phyloP scores from a whole-genome alignment of 176 grass and related monocot genomes.

The Aegilops tauschii region DNA sequence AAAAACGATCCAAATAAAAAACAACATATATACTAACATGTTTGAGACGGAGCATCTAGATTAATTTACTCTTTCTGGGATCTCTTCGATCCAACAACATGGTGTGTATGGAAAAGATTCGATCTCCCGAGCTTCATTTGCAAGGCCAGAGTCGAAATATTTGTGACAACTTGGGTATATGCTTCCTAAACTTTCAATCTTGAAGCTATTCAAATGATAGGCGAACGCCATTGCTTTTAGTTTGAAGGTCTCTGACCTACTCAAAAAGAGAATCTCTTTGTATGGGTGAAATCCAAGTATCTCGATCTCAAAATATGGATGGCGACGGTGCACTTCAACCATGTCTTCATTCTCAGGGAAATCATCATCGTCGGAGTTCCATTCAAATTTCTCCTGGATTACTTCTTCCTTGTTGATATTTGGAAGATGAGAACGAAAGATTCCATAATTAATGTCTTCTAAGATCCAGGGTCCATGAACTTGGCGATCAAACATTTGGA shows the following conservation, averaged over 20 bases:
- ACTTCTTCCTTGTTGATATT: background rate
- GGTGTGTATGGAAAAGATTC: background rate
- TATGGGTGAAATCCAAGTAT: conserved; percentile 16
- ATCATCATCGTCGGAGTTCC: background rate
- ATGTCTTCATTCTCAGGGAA: background rate
- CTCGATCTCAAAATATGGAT: background rate
- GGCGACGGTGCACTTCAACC: too few relatives aligned
- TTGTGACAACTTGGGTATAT: background rate
- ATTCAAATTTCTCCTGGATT: background rate
- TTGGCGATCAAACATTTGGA: background rate
- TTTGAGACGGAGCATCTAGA: too few relatives aligned
- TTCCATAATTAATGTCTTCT: background rate
- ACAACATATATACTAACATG: too few relatives aligned
- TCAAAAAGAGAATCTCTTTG: background rate
- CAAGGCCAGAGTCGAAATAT: background rate
- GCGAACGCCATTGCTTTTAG: background rate
- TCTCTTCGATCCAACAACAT: background rate
- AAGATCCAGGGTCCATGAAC: background rate
- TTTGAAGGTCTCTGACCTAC: background rate
- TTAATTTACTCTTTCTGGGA: background rate
- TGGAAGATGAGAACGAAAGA: background rate
- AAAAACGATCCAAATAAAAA: too few relatives aligned
- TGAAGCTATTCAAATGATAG: conserved; percentile 1
- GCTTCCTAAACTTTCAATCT: background rate
- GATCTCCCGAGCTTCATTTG: background rate